Evolutionary conservation across 2,329 filamentous ascomycete species (phyloP), one percentile per base, ranked within the genome.

Genomic region (Paecilomyces sp.): DNA sequence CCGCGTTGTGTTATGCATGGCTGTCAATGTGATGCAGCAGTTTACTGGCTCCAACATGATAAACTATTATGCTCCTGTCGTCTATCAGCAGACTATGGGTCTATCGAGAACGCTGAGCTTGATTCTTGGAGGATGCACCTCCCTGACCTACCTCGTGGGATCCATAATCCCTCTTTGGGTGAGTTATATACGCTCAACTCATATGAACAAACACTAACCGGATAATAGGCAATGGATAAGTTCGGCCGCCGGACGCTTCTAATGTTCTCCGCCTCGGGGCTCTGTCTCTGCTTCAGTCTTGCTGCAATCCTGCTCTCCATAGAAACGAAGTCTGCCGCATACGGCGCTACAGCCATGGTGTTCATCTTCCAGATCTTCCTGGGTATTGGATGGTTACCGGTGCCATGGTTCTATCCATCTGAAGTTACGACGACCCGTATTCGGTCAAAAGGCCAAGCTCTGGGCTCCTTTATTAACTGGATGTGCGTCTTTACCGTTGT

Each of bases 61-160:
- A n/a, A 75, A 73, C 18, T 75, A 75, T 61, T 79, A 79, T 52
- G 71, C 73, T 0, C 73, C 77, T 0, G 66, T 73, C 0, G 72
- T 80, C 22, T 76, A 75, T 54, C 66, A 77, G 52, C 63, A 71
- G 1, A 72, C 70, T 9, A 77, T 79, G 71, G 63, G 69, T 1
- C 61, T 80, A 3, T 68, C 69, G 12, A 75, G 79, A 1, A 76
- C 81, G n/a, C 69, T 84, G 34, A 80, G 81, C 33, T 70, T 85
- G 47, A 76, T 85, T 4, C 71, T 85, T 1, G 81, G 80, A 24
- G 82, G 83, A 3, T 75, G 70, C 57, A 74, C 71, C 31, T 72
- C 72, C 24, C 70, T 71, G 54, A 75, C 71, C 0, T 80, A 77
- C 58, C 65, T 79, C 8, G 69, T 75, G 13, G 76, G 75, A 7